These are phyloP conservation scores for Pleurostoma richardsiae DNA, from an alignment of 2,329 filamentous ascomycete genomes.

Conservation along the genomic window DNA sequence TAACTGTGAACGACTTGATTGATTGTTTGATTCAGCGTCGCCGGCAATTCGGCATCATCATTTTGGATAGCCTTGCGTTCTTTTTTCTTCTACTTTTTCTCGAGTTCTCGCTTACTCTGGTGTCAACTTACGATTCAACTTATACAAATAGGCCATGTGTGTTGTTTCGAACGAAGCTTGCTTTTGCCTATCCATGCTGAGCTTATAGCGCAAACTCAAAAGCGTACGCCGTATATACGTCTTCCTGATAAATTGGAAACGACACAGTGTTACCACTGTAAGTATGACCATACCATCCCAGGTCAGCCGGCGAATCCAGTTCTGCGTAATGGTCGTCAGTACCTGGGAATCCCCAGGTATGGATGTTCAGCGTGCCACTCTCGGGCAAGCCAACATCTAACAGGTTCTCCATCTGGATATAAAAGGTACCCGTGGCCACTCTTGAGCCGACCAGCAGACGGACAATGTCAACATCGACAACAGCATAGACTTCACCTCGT, in stretches of 20 bases:
- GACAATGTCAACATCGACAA: constrained; percentile 20
- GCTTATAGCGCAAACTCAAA: constrained; percentile 26
- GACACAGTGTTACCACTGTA: constrained; percentile 27
- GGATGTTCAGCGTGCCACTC: constrained; percentile 22
- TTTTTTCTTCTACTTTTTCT: too few relatives aligned
- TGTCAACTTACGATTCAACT: too few relatives aligned
- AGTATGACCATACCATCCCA: constrained; percentile 22
- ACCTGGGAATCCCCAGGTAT: constrained; percentile 20
- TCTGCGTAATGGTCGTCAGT: constrained; percentile 9
- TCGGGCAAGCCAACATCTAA: constrained; percentile 23
- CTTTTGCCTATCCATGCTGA: too few relatives aligned
- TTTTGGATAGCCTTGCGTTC: too few relatives aligned
- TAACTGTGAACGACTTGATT: too few relatives aligned
- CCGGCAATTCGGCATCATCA: too few relatives aligned
- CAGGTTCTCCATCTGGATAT: constrained; percentile 25
- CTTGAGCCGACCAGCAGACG: constrained; percentile 29
- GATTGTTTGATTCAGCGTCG: too few relatives aligned
- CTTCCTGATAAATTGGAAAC: constrained; percentile 30
- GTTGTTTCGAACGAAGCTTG: too few relatives aligned
- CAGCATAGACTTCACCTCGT: constrained; percentile 31
- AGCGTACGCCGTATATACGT: constrained; percentile 28
- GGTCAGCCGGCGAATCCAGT: constrained; percentile 10
- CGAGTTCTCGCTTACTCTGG: too few relatives aligned
- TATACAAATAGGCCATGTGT: too few relatives aligned
- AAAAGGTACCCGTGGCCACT: constrained; percentile 22